phyloP scores from a whole-genome alignment of 176 grass and related monocot genomes.

The Hsuehochloa calcarea region DNA sequence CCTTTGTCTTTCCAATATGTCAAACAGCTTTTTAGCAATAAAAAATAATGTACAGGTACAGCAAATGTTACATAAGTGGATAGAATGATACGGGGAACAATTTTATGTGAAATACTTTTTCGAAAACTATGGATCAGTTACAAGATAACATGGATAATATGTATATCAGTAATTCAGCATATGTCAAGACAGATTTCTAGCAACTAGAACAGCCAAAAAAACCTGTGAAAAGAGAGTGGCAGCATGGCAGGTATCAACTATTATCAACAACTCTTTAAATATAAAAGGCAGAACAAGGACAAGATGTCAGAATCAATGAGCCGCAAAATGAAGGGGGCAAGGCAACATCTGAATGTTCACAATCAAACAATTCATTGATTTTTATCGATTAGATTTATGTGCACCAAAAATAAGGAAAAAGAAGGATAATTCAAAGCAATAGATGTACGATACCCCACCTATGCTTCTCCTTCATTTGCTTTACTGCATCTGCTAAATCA shows the following conservation, averaged over 20 bases:
- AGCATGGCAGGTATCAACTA: conserved; percentile 99
- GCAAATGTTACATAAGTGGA: not conserved
- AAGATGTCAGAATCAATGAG: conserved; percentile 19
- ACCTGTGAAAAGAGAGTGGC: conserved; percentile 98
- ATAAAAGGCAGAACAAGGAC: conserved; percentile 39
- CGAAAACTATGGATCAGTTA: not conserved
- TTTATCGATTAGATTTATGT: not conserved
- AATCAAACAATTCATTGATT: not conserved
- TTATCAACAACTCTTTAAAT: conserved; percentile 97
- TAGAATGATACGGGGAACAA: not conserved
- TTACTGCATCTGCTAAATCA: conserved; percentile 97
- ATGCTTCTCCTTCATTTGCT: conserved; percentile 98
- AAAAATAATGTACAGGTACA: not conserved
- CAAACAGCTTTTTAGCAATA: not conserved
- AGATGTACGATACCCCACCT: conserved; percentile 45
- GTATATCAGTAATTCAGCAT: not conserved
- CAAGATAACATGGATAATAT: not conserved
- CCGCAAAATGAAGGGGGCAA: conserved; percentile 21
- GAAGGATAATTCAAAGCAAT: not conserved
- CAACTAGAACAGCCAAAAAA: conserved; percentile 4
- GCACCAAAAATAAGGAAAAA: not conserved
- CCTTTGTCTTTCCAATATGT: not conserved
- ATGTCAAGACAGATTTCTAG: not conserved
- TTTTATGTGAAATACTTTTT: not conserved
- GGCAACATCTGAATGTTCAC: not conserved